Base-by-base conservation (phyloP, 208 protist species). In the Trypanosomatidae sp. region DNA sequence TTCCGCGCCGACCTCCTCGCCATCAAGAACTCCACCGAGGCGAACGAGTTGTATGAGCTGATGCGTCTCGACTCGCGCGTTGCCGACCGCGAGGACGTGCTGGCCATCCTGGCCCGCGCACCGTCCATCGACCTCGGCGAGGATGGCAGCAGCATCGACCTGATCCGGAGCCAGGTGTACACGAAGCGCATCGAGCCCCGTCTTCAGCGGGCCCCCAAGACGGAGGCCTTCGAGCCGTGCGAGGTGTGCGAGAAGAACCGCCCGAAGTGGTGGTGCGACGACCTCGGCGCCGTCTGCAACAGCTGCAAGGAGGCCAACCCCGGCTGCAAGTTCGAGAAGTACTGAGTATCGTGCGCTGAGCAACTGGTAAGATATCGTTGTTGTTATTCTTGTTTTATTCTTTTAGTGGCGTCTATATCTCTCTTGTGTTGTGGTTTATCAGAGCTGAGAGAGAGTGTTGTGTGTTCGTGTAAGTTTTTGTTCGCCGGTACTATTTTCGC, bases 221-320 rank as follows among this genome's bases (percentile, higher is more conserved):
- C 84, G 36, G 84, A 90, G 43, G 76, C 86, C 30, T 95, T 94
- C 75, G 92, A 97, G 80, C 92, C 92, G 33, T 97, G 92, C 70
- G 84, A 82, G 28, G 33, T 91, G 25, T 97, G 92, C 71, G 77
- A 86, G 0, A 84, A 90, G 69, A 83, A 84, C 36, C 84, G 83
- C 6, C 90, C 90, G 19, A 87, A 73, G 59, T 95, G 88, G 86
- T 97, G 82, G 82, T 81, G 73, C 68, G 92, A 97, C 46, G 86
- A 88, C 52, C n/a, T 89, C 66, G 92, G 92, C 22, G 80, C 85
- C 2, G 79, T 97, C 1, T 97, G 92, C 62, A 71, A 77, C 55
- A 60, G 59, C 25, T 97, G 92, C 77, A 94, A 93, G 72, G 74
- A 81, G 1, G 68, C 49, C 6, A 19, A 79, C 41, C 85, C 89